Conservation (phyloP, 352 stramenopile species). For the Phytophthora meadii region DNA sequence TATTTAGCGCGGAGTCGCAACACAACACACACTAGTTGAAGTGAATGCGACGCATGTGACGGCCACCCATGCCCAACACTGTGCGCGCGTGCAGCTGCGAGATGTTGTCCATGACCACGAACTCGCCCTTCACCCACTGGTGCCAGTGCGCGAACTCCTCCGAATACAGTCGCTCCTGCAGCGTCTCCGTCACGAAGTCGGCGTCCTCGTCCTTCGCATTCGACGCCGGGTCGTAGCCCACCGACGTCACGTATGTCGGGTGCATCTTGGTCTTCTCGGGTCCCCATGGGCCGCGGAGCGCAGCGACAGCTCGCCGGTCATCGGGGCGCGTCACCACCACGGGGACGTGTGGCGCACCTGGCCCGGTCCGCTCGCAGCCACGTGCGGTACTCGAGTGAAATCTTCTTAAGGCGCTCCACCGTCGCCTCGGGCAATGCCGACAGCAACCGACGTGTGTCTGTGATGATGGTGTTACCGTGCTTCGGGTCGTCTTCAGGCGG, state of each 20-base stretch:
- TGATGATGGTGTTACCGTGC: slow-evolving; percentile 32
- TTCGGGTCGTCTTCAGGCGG: slow-evolving; percentile 30
- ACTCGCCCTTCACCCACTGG: slow-evolving; percentile 30
- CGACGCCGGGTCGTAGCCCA: slow-evolving; percentile 22
- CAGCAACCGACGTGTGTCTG: slow-evolving; percentile 27
- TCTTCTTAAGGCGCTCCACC: slow-evolving; percentile 29
- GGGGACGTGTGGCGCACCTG: too few relatives aligned
- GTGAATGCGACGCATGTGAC: slow-evolving; percentile 33
- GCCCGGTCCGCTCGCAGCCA: too few relatives aligned
- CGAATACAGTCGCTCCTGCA: slow-evolving; percentile 25
- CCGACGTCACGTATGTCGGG: slow-evolving; percentile 30
- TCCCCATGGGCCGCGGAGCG: slow-evolving; percentile 25
- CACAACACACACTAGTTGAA: slow-evolving; percentile 15
- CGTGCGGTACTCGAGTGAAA: slow-evolving; percentile 25
- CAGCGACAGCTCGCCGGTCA: slow-evolving; percentile 21
- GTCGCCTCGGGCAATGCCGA: slow-evolving; percentile 21
- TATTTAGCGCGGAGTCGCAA: too few relatives aligned
- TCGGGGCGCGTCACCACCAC: slow-evolving; percentile 24
- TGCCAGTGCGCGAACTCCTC: slow-evolving; percentile 24
- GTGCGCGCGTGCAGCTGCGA: slow-evolving; percentile 26
- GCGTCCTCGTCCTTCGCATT: slow-evolving; percentile 26
- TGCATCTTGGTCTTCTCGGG: slow-evolving; percentile 35
- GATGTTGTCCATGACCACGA: slow-evolving; percentile 31
- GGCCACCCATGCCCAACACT: slow-evolving; percentile 18
- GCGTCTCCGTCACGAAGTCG: slow-evolving; percentile 21